Percentiles rank a stretch among this genome's conserved stretches.
Conservation (phyloP, 1,139 yeast species). For the Diutina rugosa region DNA sequence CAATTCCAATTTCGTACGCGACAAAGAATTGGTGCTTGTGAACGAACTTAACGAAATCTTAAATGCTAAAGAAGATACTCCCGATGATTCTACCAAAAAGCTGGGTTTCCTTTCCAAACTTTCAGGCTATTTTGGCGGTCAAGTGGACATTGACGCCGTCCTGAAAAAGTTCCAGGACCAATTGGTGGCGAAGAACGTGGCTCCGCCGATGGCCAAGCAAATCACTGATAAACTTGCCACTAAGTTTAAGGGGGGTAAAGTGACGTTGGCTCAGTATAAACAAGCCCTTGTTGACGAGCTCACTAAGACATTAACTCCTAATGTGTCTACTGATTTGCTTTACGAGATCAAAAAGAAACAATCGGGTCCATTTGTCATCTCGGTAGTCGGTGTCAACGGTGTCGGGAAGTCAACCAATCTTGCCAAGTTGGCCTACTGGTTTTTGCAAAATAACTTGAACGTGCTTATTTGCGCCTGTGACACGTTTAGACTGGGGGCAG, state of each 20-base stretch:
- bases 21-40: slow-evolving; percentile 29
- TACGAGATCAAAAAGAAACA: slow-evolving; percentile 57
- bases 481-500: slow-evolving; percentile 96
- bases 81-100: slow-evolving; percentile 7
- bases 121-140: slow-evolving; percentile 26
- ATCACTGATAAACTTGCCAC: slow-evolving; percentile 23
- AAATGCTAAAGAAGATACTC: slow-evolving; percentile 20
- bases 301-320: slow-evolving; percentile 79
- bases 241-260: slow-evolving; percentile 15
- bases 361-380: slow-evolving; percentile 71
- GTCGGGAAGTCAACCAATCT: slow-evolving; percentile 86
- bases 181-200: slow-evolving; percentile 28
- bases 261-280: slow-evolving; percentile 23
- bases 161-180: slow-evolving; percentile 32
- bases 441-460: slow-evolving; percentile 74
- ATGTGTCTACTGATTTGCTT: slow-evolving; percentile 76
- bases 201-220: slow-evolving; percentile 25
- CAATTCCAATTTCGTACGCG: slow-evolving; percentile 20
- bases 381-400: slow-evolving; percentile 96
- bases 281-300: slow-evolving; percentile 64
- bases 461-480: slow-evolving; percentile 95
- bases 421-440: slow-evolving; percentile 92
- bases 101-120: slow-evolving; percentile 23
- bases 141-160: slow-evolving; percentile 23
- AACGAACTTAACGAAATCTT: slow-evolving; percentile 30